Base-by-base conservation (phyloP, 768 basidiomycete species). In the Serpula lacrymans region DNA sequence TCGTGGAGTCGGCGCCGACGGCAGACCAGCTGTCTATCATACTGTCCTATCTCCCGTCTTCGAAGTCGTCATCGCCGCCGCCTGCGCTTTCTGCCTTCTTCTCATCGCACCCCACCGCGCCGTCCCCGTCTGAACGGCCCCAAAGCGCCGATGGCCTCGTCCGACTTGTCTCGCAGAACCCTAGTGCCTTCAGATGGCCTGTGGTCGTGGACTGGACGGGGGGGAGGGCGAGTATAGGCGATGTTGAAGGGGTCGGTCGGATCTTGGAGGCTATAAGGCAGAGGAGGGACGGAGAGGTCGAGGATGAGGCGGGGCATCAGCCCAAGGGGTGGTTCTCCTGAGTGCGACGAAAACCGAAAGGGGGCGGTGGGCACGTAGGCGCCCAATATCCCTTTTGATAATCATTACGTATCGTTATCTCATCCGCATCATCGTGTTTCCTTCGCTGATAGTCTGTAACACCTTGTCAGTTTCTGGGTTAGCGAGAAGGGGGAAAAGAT, bases 191-290 rank as follows among this genome's bases (percentile, higher is more conserved):
- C 49, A 85, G 79, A 45, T 89, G 84, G 85, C 87, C 87, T 0
- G 73, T 89, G 33, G 83, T 89, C 0, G 87, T 89, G 2, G 80
- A 89, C 49, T 89, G 87, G 87, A 62, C 68, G 12, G 72, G 68
- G 17, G 87, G 87, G 1, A 70, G 70, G 29, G 84, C 78, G 8
- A 72, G 72, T 14, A 62, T 88, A 0, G 87, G 87, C 0, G 78
- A 83, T 44, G 65, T 80, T 13, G 82, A 85, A 5, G 80, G 80
- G 14, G 87, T 87, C n/a, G 75, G 72, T 39, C 53, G 55, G 2
- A 82, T 89, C 12, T 52, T 89, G 54, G 87, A 89, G 47, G 67
- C 62, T 20, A 46, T 89, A 41, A 65, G 85, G 51, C 76, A 77
- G 63, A 73, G 67, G 42, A 65, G 86, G 40, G 87, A 88, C 47